A percentile compares a stretch with the other conserved stretches of the same genome.
Evolutionary conservation across 2,329 filamentous ascomycete genomes (phyloP).

Genomic region (Lasiodiplodia hormozganensis): DNA sequence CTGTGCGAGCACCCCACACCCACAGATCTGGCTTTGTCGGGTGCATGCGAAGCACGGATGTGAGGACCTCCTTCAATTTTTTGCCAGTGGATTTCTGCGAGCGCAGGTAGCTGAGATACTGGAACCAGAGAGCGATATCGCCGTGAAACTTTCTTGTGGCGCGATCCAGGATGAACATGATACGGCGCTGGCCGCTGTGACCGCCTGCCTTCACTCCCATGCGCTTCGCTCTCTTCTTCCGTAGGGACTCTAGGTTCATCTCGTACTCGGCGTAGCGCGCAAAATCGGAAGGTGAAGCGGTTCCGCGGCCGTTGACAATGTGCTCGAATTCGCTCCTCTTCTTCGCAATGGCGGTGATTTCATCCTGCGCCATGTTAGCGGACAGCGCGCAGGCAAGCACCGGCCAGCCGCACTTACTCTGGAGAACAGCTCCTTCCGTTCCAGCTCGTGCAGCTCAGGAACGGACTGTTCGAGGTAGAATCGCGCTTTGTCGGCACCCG

Average conservation of each 20-base stretch:
- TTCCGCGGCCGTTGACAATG: slow-evolving; percentile 81
- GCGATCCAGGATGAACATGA: slow-evolving; percentile 89
- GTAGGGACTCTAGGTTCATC: slow-evolving; percentile 73
- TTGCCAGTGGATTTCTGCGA: slow-evolving; percentile 65
- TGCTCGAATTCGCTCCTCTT: slow-evolving; percentile 96
- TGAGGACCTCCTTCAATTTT: slow-evolving; percentile 66
- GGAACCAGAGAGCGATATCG: slow-evolving; percentile 82
- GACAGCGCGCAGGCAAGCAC: slow-evolving; percentile 27
- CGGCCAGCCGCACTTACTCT: slow-evolving; percentile 60
- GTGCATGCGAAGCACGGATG: slow-evolving; percentile 79
- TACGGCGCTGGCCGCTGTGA: slow-evolving; percentile 77
- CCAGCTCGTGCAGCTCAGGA: slow-evolving; percentile 89
- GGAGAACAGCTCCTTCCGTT: slow-evolving; percentile 89
- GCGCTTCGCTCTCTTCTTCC: slow-evolving; percentile 81
- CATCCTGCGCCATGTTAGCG: slow-evolving; percentile 65
- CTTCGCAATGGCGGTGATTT: slow-evolving; percentile 85
- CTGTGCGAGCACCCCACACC: slow-evolving; percentile 80
- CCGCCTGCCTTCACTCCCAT: slow-evolving; percentile 76
- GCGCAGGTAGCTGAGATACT: slow-evolving; percentile 83
- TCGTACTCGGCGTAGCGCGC: slow-evolving; percentile 80
- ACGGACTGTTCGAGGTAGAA: slow-evolving; percentile 94
- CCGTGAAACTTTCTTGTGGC: slow-evolving; percentile 84
- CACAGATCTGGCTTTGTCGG: slow-evolving; percentile 84
- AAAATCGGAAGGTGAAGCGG: slow-evolving; percentile 74
- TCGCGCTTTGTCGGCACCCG: slow-evolving; percentile 82